A percentile compares a stretch with the other conserved stretches of the same genome.
These are phyloP conservation scores for Vanilla planifolia DNA, from an alignment of 106 monocot genomes.

Conservation along the genomic window DNA sequence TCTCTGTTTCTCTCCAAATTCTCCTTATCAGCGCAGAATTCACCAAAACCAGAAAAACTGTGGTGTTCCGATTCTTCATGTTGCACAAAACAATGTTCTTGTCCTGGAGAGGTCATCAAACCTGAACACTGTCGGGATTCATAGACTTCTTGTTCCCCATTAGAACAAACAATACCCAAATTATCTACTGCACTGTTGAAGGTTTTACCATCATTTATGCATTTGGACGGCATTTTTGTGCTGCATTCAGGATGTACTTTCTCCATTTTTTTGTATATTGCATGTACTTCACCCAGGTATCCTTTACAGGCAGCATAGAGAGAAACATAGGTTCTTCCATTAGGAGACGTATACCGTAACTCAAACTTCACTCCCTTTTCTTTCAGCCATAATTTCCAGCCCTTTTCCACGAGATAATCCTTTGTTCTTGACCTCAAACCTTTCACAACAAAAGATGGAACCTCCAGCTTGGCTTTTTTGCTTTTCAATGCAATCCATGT, in stretches of 20 bases:
- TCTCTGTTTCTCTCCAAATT: background rate
- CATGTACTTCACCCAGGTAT: constrained; percentile 11
- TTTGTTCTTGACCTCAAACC: constrained; percentile 16
- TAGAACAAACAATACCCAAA: background rate
- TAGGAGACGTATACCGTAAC: constrained; percentile 30
- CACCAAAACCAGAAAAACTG: background rate
- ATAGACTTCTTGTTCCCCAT: background rate
- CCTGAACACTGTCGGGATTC: background rate
- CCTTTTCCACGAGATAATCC: constrained; percentile 22
- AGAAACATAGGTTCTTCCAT: constrained; percentile 24
- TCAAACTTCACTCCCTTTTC: constrained; percentile 20
- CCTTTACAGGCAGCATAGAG: constrained; percentile 35
- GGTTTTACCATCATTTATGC: background rate
- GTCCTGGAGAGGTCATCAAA: background rate
- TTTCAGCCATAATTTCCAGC: constrained; percentile 31
- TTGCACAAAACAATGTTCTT: background rate
- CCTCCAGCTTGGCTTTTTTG: background rate
- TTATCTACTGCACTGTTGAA: background rate
- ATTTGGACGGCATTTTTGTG: background rate
- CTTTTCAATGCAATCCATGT: constrained; percentile 9
- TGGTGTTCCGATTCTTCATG: background rate
- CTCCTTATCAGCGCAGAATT: background rate
- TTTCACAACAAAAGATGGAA: background rate
- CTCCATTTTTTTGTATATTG: too few relatives aligned
- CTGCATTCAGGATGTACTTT: background rate